Evolutionary conservation across 1,284 basidiomycete genomes (phyloP).

Genomic region (Ceratorhiza oryzae-sativae): DNA sequence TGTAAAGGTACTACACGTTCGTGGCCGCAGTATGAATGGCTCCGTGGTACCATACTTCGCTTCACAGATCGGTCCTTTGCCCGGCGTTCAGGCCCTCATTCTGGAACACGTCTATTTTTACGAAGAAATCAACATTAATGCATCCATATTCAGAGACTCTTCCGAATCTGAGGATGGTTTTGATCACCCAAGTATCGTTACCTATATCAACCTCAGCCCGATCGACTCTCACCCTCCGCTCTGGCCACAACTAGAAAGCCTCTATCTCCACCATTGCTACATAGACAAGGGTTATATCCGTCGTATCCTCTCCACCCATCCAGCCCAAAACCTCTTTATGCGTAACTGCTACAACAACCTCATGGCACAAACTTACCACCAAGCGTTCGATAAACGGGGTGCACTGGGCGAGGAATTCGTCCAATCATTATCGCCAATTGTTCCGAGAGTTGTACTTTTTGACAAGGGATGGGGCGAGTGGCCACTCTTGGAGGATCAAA

Average conservation of each 20-base stretch:
- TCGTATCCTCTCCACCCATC: not conserved
- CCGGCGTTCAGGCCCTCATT: not conserved
- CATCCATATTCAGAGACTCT: not conserved
- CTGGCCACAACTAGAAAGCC: not conserved
- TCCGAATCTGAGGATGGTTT: too few species aligned
- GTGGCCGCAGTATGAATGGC: not conserved
- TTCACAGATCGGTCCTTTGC: not conserved
- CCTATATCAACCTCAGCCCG: not conserved
- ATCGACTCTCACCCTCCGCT: not conserved
- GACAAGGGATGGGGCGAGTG: not conserved
- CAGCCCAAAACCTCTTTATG: not conserved
- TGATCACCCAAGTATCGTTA: not conserved
- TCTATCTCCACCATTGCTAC: not conserved
- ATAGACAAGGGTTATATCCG: not conserved
- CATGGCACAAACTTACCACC: not conserved
- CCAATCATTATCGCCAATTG: not conserved
- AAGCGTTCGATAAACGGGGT: not conserved
- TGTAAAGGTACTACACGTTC: not conserved
- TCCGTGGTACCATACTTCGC: not conserved
- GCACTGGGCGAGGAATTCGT: not conserved
- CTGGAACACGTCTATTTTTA: not conserved
- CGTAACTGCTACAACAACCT: not conserved
- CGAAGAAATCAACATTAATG: not conserved
- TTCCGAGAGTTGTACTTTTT: not conserved
- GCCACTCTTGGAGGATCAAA: not conserved